Evolutionary conservation across 2,329 filamentous ascomycete genomes (phyloP).

Genomic region (Fusarium annulatum): DNA sequence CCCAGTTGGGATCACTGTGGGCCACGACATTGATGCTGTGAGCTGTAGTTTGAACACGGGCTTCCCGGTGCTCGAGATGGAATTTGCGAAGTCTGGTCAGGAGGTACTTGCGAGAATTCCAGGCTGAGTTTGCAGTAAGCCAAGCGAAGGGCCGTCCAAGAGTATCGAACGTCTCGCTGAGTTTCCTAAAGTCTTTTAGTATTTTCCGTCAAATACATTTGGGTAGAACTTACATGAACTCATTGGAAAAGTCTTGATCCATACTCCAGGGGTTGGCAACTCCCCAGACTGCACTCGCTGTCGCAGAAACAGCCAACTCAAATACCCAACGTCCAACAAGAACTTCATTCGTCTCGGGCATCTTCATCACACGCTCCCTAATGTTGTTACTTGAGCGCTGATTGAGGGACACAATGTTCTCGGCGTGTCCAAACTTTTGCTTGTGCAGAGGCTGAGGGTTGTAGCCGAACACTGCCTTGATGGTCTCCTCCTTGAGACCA

Average conservation of each 20-base stretch:
- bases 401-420: slow-evolving; percentile 39
- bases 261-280: slow-evolving; percentile 47
- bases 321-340: slow-evolving; percentile 46
- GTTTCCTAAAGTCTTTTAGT: slow-evolving; percentile 36
- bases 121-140: slow-evolving; percentile 44
- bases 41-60: slow-evolving; percentile 39
- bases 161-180: slow-evolving; percentile 46
- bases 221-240: slow-evolving; percentile 44
- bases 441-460: slow-evolving; percentile 46
- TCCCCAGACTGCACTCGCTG: slow-evolving; percentile 48
- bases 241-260: slow-evolving; percentile 45
- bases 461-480: slow-evolving; percentile 40
- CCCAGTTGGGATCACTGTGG: slow-evolving; percentile 46
- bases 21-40: slow-evolving; percentile 48
- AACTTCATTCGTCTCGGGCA: slow-evolving; percentile 35
- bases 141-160: slow-evolving; percentile 43
- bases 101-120: slow-evolving; percentile 44
- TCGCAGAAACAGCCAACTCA: slow-evolving; percentile 45
- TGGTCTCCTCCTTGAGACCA: slow-evolving; percentile 35
- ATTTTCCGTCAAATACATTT: accelerated
- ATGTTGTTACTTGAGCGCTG: slow-evolving; percentile 39
- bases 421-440: slow-evolving; percentile 42
- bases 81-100: slow-evolving; percentile 41
- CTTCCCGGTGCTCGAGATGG: slow-evolving; percentile 41
- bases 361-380: slow-evolving; percentile 31